Percentiles rank a stretch among this genome's conserved stretches.
These are phyloP conservation scores for Fusarium sp. DNA, from an alignment of 2,329 filamentous ascomycete species.

Conservation along the genomic window DNA sequence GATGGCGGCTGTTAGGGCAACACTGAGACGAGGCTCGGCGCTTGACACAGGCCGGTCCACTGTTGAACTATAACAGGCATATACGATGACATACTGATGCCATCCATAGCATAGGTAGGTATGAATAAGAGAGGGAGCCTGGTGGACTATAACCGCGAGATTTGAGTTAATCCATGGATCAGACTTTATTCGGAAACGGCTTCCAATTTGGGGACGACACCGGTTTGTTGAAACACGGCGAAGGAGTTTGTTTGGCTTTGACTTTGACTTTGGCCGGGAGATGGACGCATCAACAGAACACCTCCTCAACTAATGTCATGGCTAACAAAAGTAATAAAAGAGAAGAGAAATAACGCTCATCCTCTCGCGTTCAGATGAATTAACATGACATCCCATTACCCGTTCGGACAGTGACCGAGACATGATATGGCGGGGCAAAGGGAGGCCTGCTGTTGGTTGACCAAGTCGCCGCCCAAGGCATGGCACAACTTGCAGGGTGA, in stretches of 20 bases:
- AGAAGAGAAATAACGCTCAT: conserved; percentile 19
- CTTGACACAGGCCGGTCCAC: conserved; percentile 19
- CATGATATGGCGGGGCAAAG: conserved; percentile 29
- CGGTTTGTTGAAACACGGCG: conserved; percentile 22
- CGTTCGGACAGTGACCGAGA: conserved; percentile 42
- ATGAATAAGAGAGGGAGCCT: conserved; percentile 7
- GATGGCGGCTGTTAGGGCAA: conserved; percentile 34
- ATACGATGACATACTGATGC: conserved; percentile 3
- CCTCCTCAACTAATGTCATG: not conserved
- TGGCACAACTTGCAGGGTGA: conserved; percentile 27
- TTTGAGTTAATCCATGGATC: conserved; percentile 10
- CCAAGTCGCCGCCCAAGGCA: conserved; percentile 19
- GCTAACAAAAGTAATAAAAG: conserved; percentile 22
- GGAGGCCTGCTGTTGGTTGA: conserved; percentile 31
- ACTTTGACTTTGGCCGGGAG: not conserved
- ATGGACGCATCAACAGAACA: not conserved
- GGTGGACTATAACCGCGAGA: conserved; percentile 1
- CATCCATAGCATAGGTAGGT: not conserved
- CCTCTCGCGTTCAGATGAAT: conserved; percentile 26
- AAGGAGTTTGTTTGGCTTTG: not conserved
- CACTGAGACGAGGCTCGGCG: conserved; percentile 35
- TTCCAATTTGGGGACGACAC: conserved; percentile 14
- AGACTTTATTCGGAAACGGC: conserved; percentile 21
- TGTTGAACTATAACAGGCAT: conserved; percentile 9
- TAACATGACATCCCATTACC: conserved; percentile 30